A percentile compares a stretch with the other conserved stretches of the same genome.
phyloP scores from a whole-genome alignment of 2,329 filamentous ascomycete genomes.

The Talaromyces sp. region DNA sequence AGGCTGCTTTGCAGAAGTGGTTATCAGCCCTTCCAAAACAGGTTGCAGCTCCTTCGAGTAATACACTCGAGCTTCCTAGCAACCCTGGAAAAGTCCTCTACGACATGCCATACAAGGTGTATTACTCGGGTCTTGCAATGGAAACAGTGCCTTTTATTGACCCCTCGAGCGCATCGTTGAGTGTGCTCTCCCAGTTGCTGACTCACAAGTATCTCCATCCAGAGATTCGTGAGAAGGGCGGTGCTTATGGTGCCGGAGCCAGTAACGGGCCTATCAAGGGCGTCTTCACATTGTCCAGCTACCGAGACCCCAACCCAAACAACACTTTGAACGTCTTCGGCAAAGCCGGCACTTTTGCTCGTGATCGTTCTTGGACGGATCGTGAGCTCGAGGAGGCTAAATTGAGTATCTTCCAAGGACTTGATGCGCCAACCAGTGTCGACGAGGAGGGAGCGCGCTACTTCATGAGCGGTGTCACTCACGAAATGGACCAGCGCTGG shows the following conservation, averaged over 20 bases:
- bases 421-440: conserved; percentile 84
- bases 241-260: conserved; percentile 90
- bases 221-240: conserved; percentile 95
- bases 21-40: conserved; percentile 55
- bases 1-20: conserved; percentile 67
- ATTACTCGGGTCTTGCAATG: conserved; percentile 80
- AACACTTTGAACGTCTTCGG: conserved; percentile 84
- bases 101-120: conserved; percentile 93
- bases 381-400: conserved; percentile 94
- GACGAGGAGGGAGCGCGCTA: conserved; percentile 80
- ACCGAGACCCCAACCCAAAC: conserved; percentile 89
- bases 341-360: conserved; percentile 76
- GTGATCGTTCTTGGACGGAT: conserved; percentile 73
- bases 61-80: conserved; percentile 25
- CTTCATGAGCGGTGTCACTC: conserved; percentile 79
- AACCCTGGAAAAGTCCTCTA: conserved; percentile 71
- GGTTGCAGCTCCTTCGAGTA: conserved; percentile 31
- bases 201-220: conserved; percentile 97
- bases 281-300: conserved; percentile 91
- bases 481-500: conserved; percentile 82
- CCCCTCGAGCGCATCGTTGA: conserved; percentile 70
- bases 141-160: conserved; percentile 81
- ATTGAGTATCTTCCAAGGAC: conserved; percentile 83
- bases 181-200: conserved; percentile 83
- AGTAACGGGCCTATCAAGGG: conserved; percentile 76